Percentiles rank a stretch among this genome's conserved stretches.
These are phyloP conservation scores for Stemphylium lycopersici DNA, from an alignment of 2,329 filamentous ascomycete genomes.

Conservation along the genomic window DNA sequence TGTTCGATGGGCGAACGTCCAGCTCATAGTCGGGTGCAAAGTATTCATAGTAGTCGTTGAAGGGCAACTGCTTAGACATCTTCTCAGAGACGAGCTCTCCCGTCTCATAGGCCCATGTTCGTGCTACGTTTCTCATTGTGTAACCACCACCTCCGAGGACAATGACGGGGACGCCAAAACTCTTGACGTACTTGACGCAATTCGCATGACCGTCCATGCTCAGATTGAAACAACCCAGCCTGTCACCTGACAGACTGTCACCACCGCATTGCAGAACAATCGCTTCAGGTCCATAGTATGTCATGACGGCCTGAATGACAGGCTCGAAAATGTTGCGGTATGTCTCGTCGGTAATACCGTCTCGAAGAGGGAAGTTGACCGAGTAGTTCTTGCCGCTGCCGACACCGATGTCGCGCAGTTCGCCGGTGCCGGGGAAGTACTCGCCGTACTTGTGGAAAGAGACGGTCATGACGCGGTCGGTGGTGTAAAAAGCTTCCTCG, in stretches of 20 bases:
- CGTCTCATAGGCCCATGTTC: constrained; percentile 70
- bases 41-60: constrained; percentile 94
- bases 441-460: constrained; percentile 77
- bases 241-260: constrained; percentile 70
- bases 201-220: constrained; percentile 74
- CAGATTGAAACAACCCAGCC: constrained; percentile 72
- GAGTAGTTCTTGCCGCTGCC: constrained; percentile 71
- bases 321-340: constrained; percentile 74
- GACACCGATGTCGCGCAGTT: constrained; percentile 71
- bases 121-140: constrained; percentile 69
- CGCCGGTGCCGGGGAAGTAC: constrained; percentile 73
- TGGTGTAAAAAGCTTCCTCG: constrained; percentile 74
- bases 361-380: constrained; percentile 72
- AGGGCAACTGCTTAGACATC: constrained; percentile 83
- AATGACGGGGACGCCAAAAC: constrained; percentile 68
- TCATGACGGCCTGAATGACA: constrained; percentile 71
- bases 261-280: constrained; percentile 73
- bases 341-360: constrained; percentile 70
- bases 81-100: constrained; percentile 84
- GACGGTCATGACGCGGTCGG: constrained; percentile 73
- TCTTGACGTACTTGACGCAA: constrained; percentile 72
- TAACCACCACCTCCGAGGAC: constrained; percentile 72
- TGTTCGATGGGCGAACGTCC: constrained; percentile 72
- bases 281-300: constrained; percentile 70
- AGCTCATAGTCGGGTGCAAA: constrained; percentile 74